Evolutionary conservation across 2,329 filamentous ascomycete species (phyloP).

Genomic region (Orbilia blumenaviensis): DNA sequence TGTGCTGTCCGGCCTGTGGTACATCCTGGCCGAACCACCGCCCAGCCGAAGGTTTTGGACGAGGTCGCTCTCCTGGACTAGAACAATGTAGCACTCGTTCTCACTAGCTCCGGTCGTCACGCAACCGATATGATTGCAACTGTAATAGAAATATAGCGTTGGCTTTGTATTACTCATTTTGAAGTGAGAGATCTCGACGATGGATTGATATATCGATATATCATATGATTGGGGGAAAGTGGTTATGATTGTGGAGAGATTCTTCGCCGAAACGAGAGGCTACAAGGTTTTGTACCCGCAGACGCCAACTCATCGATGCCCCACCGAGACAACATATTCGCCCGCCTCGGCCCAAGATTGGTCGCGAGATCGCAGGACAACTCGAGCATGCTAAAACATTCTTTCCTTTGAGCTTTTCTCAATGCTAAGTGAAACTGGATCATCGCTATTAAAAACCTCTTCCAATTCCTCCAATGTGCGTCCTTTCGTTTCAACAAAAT

Average conservation of each 20-base stretch:
- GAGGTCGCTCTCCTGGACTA: conserved; percentile 20
- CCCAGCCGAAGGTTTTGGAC: conserved; percentile 15
- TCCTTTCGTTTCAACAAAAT: conserved; percentile 55
- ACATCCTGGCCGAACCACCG: conserved; percentile 40
- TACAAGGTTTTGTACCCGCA: conserved; percentile 1
- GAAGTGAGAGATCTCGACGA: background rate
- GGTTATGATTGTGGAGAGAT: background rate
- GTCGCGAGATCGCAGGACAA: background rate
- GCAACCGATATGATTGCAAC: conserved; percentile 33
- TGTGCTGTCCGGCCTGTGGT: conserved; percentile 2
- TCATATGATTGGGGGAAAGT: conserved; percentile 1
- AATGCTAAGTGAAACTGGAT: conserved; percentile 53
- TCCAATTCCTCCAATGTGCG: conserved; percentile 57
- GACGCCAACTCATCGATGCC: conserved; percentile 18
- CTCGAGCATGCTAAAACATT: conserved; percentile 14
- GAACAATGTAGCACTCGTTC: conserved; percentile 20
- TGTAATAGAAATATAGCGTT: conserved; percentile 40
- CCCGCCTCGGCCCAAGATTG: background rate
- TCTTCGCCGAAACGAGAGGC: background rate
- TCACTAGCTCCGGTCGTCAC: background rate
- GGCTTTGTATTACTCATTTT: conserved; percentile 5
- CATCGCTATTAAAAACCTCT: conserved; percentile 57
- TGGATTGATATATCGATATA: background rate
- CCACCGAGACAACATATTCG: conserved; percentile 2
- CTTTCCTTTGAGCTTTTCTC: conserved; percentile 41